These are phyloP conservation scores for Lasiodiplodia citricola DNA, from an alignment of 2,329 filamentous ascomycete species.

Conservation along the genomic window DNA sequence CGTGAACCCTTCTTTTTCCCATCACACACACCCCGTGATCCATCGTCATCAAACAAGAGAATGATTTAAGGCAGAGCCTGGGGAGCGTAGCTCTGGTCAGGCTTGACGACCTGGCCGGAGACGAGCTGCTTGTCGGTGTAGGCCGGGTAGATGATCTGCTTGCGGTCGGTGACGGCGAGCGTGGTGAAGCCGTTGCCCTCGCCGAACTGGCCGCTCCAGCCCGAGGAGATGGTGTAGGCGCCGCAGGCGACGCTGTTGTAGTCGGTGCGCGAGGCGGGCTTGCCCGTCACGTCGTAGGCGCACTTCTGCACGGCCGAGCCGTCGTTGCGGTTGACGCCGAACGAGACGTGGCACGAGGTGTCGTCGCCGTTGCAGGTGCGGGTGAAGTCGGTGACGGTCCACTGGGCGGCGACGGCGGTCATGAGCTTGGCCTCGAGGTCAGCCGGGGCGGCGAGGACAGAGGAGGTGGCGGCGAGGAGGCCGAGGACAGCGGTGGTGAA, in stretches of 20 bases:
- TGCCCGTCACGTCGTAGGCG: slow-evolving; percentile 14
- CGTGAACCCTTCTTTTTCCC: background rate
- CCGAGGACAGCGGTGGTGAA: slow-evolving; percentile 15
- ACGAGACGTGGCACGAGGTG: slow-evolving; percentile 18
- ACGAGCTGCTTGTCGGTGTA: slow-evolving; percentile 24
- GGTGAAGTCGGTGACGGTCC: slow-evolving; percentile 20
- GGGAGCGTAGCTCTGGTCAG: slow-evolving; percentile 21
- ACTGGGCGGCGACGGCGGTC: slow-evolving; percentile 11
- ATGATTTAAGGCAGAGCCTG: slow-evolving; percentile 15
- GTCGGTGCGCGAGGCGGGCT: background rate
- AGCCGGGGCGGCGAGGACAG: background rate
- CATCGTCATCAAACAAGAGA: background rate
- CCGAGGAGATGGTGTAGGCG: slow-evolving; percentile 4
- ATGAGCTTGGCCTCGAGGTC: slow-evolving; percentile 17
- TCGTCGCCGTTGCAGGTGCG: slow-evolving; percentile 17
- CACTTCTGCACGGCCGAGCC: slow-evolving; percentile 2
- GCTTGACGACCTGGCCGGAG: slow-evolving; percentile 16
- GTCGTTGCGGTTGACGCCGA: slow-evolving; percentile 16
- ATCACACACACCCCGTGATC: background rate
- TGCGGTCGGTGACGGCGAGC: slow-evolving; percentile 11
- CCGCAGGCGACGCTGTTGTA: slow-evolving; percentile 23
- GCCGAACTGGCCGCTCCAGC: slow-evolving; percentile 25
- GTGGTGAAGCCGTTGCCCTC: slow-evolving; percentile 18
- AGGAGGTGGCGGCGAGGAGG: slow-evolving; percentile 7
- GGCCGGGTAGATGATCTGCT: slow-evolving; percentile 20